Evolutionary conservation across 2,329 filamentous ascomycete genomes (phyloP).

Genomic region (Talaromyces sp.): DNA sequence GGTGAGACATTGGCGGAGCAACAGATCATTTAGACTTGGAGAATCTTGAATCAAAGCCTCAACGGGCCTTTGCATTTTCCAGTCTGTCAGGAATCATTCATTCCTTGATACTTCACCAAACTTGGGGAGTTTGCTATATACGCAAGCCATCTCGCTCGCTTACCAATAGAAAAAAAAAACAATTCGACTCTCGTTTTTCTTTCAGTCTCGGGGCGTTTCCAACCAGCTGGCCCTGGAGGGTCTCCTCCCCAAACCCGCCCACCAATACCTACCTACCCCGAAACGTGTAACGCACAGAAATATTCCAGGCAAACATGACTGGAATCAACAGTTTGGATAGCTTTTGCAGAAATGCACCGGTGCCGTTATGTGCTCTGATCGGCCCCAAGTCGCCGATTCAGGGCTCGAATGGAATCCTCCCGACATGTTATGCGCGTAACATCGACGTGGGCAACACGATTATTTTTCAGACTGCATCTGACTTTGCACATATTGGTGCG

Average conservation of each 20-base stretch:
- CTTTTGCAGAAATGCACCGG: conserved; percentile 77
- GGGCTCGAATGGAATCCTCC: conserved; percentile 72
- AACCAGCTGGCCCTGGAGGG: conserved; percentile 9
- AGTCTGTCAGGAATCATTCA: neutral
- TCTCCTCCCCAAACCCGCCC: conserved; percentile 1
- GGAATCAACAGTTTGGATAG: conserved; percentile 85
- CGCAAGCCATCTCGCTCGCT: conserved; percentile 2
- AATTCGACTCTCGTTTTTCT: neutral
- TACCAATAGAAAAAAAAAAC: neutral
- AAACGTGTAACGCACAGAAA: neutral
- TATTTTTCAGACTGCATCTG: conserved; percentile 90
- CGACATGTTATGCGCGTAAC: conserved; percentile 87
- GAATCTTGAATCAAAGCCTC: neutral
- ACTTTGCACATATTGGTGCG: conserved; percentile 86
- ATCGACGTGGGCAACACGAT: conserved; percentile 97
- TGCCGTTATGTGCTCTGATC: conserved; percentile 83
- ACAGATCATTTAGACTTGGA: neutral
- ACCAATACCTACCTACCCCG: too few species aligned
- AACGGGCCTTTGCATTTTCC: neutral
- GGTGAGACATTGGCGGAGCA: conserved; percentile 14
- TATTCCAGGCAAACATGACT: conserved; percentile 50
- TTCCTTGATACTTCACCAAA: neutral
- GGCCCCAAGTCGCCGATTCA: conserved; percentile 60
- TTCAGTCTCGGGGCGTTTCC: neutral
- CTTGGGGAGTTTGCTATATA: neutral